Percentiles rank a stretch among this genome's conserved stretches.
Evolutionary conservation across 176 grass and related monocot species (phyloP).

Genomic region (Ensete glaucum): DNA sequence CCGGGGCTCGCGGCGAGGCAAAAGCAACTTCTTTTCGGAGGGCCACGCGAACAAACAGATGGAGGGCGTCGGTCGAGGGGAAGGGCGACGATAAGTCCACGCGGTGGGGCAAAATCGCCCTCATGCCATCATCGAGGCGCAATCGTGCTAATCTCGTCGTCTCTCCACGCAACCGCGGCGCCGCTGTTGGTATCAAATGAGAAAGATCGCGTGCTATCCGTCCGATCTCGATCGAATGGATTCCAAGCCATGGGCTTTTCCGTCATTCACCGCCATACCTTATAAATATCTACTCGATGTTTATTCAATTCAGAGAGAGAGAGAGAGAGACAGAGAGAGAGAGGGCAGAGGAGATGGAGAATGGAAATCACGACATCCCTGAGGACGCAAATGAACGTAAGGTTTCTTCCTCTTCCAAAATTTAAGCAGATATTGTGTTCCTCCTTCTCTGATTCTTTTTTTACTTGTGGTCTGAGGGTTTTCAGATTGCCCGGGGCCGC

Average conservation of each 20-base stretch:
- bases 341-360: slow-evolving; percentile 30
- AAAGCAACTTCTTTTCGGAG: not conserved
- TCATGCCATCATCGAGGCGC: not conserved
- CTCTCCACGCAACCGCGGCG: not conserved
- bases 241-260: not conserved
- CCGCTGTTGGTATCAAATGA: too few relatives aligned
- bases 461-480: not conserved
- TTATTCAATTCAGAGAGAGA: not conserved
- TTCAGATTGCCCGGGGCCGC: slow-evolving; percentile 76
- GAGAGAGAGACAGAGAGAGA: not conserved
- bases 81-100: not conserved
- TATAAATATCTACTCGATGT: not conserved
- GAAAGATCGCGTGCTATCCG: not conserved
- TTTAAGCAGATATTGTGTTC: not conserved
- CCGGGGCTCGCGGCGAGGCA: not conserved
- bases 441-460: not conserved
- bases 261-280: not conserved
- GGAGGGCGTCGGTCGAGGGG: slow-evolving; percentile 13
- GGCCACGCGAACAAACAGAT: slow-evolving; percentile 22
- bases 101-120: not conserved
- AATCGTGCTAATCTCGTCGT: too few relatives aligned
- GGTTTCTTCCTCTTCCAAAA: not conserved
- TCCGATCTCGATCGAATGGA: not conserved
- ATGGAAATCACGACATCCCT: slow-evolving; percentile 28
- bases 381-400: slow-evolving; percentile 76